Evolutionary conservation across 768 basidiomycete species (phyloP).

Genomic region (Phylloporus arenicola): DNA sequence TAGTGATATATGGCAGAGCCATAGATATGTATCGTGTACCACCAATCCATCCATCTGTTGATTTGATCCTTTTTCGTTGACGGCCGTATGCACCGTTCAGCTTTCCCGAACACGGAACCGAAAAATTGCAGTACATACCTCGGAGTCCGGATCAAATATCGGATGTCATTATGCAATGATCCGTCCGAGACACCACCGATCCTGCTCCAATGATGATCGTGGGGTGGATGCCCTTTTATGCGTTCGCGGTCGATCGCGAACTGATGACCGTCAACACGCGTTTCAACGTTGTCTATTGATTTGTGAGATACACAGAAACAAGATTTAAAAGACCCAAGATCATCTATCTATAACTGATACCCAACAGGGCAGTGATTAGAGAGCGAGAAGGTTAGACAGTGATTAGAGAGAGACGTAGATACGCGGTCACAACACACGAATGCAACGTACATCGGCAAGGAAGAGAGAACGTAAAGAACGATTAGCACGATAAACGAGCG

Average conservation of each 20-base stretch:
- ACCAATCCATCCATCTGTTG: too few species aligned
- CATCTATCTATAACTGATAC: not conserved
- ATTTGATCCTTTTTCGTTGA: not conserved
- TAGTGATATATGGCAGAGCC: not conserved
- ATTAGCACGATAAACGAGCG: not conserved
- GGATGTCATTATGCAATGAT: too few species aligned
- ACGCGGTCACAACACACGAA: not conserved
- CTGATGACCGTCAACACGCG: not conserved
- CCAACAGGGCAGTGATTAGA: not conserved
- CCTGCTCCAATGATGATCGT: too few species aligned
- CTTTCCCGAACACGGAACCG: not conserved
- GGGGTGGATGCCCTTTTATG: too few species aligned
- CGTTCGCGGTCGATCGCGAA: too few species aligned
- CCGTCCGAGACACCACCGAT: too few species aligned
- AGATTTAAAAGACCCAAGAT: not conserved
- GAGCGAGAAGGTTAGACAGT: not conserved
- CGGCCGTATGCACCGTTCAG: not conserved
- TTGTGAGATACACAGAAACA: not conserved
- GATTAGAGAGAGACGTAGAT: not conserved
- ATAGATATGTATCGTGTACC: not conserved
- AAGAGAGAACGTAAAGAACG: not conserved
- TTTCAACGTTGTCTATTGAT: not conserved
- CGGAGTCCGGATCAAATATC: not conserved
- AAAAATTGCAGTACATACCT: not conserved
- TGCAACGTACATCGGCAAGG: not conserved